phyloP scores from a whole-genome alignment of 2,329 filamentous ascomycete species.

The Plenodomus biglobosus region DNA sequence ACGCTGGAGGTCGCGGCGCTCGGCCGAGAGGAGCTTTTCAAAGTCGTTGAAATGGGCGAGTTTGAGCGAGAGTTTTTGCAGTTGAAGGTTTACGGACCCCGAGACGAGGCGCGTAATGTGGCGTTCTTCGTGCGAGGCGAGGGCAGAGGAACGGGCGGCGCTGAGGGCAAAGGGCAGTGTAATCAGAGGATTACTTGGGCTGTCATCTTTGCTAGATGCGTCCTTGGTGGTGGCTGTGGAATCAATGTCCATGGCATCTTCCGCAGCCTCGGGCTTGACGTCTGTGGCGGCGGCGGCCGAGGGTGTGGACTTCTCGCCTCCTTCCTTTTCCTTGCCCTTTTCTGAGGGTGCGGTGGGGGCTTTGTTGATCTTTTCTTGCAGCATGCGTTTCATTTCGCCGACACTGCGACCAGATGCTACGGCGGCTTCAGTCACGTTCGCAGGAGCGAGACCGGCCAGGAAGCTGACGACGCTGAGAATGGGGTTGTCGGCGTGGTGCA shows the following conservation, averaged over 20 bases:
- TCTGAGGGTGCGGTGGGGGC: conserved; percentile 47
- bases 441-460: conserved; percentile 86
- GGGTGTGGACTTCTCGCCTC: conserved; percentile 52
- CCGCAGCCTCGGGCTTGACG: conserved; percentile 55
- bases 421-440: conserved; percentile 77
- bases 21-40: conserved; percentile 86
- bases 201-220: conserved; percentile 16
- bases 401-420: conserved; percentile 81
- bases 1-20: conserved; percentile 88
- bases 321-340: conserved; percentile 64
- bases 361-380: conserved; percentile 76
- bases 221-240: conserved; percentile 39
- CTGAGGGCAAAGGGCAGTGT: conserved; percentile 84
- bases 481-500: conserved; percentile 91
- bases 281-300: conserved; percentile 51
- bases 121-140: conserved; percentile 94
- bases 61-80: conserved; percentile 95
- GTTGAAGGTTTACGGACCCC: conserved; percentile 86
- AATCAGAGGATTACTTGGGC: conserved; percentile 53
- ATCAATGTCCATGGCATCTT: conserved; percentile 63
- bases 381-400: conserved; percentile 77
- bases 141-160: conserved; percentile 79
- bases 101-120: conserved; percentile 94
- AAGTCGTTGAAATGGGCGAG: conserved; percentile 95
- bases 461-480: conserved; percentile 96